phyloP scores from a whole-genome alignment of 345 rosid genomes.

The Syzygium jambos region DNA sequence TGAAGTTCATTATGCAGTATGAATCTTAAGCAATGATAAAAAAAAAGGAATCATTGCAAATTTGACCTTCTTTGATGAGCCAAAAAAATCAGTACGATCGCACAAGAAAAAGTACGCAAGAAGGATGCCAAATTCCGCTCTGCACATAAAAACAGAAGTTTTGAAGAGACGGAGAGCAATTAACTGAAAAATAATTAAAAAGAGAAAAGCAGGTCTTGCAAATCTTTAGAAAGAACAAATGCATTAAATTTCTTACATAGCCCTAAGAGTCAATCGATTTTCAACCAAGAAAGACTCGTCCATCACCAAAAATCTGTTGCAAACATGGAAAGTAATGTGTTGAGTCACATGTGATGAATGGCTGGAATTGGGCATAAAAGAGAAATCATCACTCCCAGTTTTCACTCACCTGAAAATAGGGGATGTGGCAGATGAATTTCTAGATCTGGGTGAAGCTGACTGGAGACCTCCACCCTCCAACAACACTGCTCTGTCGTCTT shows the following conservation, averaged over 20 bases:
- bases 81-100: slow-evolving; percentile 84
- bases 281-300: slow-evolving; percentile 87
- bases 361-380: background rate
- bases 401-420: slow-evolving; percentile 52
- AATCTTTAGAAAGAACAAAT: background rate
- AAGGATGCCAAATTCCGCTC: slow-evolving; percentile 68
- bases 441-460: slow-evolving; percentile 68
- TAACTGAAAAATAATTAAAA: background rate
- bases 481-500: slow-evolving; percentile 71
- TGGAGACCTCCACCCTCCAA: slow-evolving; percentile 87
- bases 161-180: background rate
- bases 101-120: slow-evolving; percentile 68
- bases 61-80: slow-evolving; percentile 68
- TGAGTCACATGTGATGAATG: background rate
- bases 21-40: background rate
- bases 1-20: background rate
- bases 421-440: slow-evolving; percentile 27
- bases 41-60: background rate
- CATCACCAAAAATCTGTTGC: slow-evolving; percentile 61
- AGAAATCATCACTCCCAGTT: background rate
- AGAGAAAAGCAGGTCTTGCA: background rate
- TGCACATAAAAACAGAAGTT: slow-evolving; percentile 15
- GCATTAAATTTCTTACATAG: slow-evolving; percentile 46
- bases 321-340: background rate
- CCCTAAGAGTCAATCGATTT: slow-evolving; percentile 72